Percentiles rank a stretch among this genome's conserved stretches.
phyloP scores from a whole-genome alignment of 2,329 filamentous ascomycete genomes.

The Meredithiella fracta region DNA sequence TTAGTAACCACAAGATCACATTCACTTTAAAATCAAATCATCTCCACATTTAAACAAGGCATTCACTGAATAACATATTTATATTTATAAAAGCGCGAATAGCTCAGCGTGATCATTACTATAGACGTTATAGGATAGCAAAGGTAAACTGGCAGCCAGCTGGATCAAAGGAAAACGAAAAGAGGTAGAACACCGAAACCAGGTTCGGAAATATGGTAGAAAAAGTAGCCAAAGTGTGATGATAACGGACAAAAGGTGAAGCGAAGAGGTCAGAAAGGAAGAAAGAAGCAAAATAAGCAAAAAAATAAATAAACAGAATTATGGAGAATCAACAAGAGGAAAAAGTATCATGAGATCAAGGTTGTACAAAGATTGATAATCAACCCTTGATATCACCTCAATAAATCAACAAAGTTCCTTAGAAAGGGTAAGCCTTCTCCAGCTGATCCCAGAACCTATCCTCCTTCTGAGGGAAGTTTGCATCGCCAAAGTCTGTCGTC shows the following conservation, averaged over 20 bases:
- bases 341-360: too few relatives aligned
- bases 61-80: too few relatives aligned
- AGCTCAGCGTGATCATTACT: background rate
- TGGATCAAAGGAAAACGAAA: background rate
- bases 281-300: background rate
- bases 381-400: too few relatives aligned
- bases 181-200: background rate
- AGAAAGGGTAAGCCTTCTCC: conserved; percentile 14
- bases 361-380: too few relatives aligned
- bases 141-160: background rate
- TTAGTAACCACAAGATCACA: too few relatives aligned
- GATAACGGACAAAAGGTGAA: background rate
- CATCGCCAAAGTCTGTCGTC: conserved; percentile 25
- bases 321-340: too few relatives aligned
- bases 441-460: conserved; percentile 18
- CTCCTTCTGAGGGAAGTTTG: conserved; percentile 27
- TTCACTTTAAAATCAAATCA: background rate
- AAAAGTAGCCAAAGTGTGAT: background rate
- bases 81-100: background rate
- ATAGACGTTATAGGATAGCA: background rate
- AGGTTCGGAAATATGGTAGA: background rate
- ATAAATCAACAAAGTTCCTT: background rate
- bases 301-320: background rate
- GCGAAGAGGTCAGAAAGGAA: background rate
- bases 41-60: background rate